These are phyloP conservation scores for Paraphoma sp. DNA, from an alignment of 2,329 filamentous ascomycete species.

Conservation along the genomic window DNA sequence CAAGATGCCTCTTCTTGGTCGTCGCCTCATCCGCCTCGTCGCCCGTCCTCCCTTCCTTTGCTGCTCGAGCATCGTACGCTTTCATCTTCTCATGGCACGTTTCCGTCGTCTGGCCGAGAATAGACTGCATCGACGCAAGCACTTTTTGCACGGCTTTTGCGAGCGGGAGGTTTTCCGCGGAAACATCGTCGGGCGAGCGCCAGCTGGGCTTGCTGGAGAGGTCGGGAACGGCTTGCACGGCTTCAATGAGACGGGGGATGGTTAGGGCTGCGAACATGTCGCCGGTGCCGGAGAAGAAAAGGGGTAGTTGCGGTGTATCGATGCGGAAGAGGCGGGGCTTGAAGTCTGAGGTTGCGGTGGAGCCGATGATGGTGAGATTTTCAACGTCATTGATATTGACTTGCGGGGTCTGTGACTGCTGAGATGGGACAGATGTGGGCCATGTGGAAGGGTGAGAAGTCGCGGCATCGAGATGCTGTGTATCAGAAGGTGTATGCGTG, in stretches of 20 bases:
- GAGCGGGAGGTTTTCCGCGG: constrained; percentile 75
- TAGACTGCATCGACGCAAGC: constrained; percentile 58
- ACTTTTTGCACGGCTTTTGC: constrained; percentile 91
- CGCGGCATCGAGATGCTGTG: constrained; percentile 16
- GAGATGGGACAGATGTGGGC: constrained; percentile 6
- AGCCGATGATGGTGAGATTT: constrained; percentile 76
- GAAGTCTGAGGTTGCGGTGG: constrained; percentile 69
- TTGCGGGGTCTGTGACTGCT: constrained; percentile 1
- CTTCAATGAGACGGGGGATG: constrained; percentile 85
- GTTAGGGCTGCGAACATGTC: constrained; percentile 98
- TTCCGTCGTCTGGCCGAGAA: constrained; percentile 57
- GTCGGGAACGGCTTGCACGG: constrained; percentile 61
- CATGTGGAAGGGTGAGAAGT: constrained; percentile 20
- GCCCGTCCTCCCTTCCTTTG: constrained; percentile 52
- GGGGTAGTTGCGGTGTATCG: constrained; percentile 83
- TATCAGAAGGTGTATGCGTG: constrained; percentile 26
- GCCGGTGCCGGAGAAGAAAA: constrained; percentile 95
- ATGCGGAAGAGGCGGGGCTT: constrained; percentile 86
- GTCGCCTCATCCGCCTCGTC: constrained; percentile 53
- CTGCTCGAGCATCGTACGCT: constrained; percentile 52
- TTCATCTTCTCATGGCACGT: constrained; percentile 71
- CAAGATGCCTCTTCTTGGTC: constrained; percentile 68
- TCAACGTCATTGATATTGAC: constrained; percentile 21
- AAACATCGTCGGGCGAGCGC: constrained; percentile 76
- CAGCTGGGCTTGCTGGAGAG: constrained; percentile 69